Base-by-base conservation (phyloP, 2,329 filamentous ascomycete species). In the Scedosporium aurantiacum region DNA sequence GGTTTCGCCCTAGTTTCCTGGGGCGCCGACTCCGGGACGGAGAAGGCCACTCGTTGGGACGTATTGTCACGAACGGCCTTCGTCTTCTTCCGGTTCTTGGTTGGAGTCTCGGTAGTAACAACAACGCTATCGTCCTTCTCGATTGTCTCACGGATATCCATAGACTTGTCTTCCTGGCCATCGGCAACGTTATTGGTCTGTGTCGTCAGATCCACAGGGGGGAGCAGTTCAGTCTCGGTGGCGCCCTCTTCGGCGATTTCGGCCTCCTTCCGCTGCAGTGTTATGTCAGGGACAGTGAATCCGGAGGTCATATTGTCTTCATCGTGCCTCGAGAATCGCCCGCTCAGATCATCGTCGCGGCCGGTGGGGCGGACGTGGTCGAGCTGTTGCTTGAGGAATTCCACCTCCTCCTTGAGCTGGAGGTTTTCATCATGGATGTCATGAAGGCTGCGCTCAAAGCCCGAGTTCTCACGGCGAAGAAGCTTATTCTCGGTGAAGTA, bases 271-370 rank as follows among this genome's bases (percentile, higher is more conserved):
- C 72, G 74, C 61, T 80, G 76, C 40, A 82, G 73, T 2, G 81
- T 84, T 63, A 83, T 83, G 64, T 84, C 82, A 23, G 82, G 80
- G 62, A 84, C 73, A 65, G 84, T 82, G 66, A 83, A 79, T 3
- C 79, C 81, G 5, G 82, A 84, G 0, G 81, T 83, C 78, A 83
- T 82, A 64, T 82, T 81, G 45, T 82, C 79, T 57, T 77, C 76
- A 6, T 64, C 65, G 10, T 74, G 40, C 68, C 68, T 50, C 58
- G 58, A 28, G 58, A 60, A 60, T 60, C 65, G 62, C 45, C 56
- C 62, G 18, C 57, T 72, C 67, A 14, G 66, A 55, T 67, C 62
- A 60, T 76, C 70, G 2, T 73, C 70, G 65, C 75, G 73, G 27
- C 71, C 70, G 25, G 69, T 64, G 1, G 73, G 73, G 18, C 75